Conservation (phyloP, 31 red algal species). For the Porphyra umbilicalis region DNA sequence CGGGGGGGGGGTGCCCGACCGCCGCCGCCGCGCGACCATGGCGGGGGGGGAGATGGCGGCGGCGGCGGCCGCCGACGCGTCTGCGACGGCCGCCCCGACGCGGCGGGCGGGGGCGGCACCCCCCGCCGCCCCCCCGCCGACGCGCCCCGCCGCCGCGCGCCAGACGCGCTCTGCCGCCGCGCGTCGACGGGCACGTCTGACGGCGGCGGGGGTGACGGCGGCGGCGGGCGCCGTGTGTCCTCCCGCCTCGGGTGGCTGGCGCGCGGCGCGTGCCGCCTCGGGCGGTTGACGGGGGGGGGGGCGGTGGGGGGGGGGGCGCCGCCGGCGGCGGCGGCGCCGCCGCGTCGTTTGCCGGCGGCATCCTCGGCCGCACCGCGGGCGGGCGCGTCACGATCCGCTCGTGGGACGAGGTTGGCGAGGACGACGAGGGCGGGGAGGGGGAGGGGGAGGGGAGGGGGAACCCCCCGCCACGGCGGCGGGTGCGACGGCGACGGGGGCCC, state of each 20-base stretch:
- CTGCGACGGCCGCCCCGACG: background rate
- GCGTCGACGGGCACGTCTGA: background rate
- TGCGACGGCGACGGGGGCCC: background rate
- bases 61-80: background rate
- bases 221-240: background rate
- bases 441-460: background rate
- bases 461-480: background rate
- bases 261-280: background rate
- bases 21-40: background rate
- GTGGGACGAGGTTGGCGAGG: background rate
- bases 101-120: background rate
- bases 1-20: background rate
- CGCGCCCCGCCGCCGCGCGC: too few species aligned
- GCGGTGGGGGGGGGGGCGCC: background rate
- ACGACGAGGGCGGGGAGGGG: background rate
- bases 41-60: background rate
- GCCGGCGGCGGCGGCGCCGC: background rate
- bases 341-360: background rate
- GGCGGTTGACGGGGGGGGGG: too few species aligned
- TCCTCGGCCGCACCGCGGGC: background rate
- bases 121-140: too few species aligned
- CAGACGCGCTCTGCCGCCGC: background rate
- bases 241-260: background rate
- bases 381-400: background rate
- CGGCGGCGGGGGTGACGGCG: background rate